Percentiles rank a stretch among this genome's conserved stretches.
phyloP scores from a whole-genome alignment of 2,329 filamentous ascomycete genomes.

The Aspergillus phoenicis region DNA sequence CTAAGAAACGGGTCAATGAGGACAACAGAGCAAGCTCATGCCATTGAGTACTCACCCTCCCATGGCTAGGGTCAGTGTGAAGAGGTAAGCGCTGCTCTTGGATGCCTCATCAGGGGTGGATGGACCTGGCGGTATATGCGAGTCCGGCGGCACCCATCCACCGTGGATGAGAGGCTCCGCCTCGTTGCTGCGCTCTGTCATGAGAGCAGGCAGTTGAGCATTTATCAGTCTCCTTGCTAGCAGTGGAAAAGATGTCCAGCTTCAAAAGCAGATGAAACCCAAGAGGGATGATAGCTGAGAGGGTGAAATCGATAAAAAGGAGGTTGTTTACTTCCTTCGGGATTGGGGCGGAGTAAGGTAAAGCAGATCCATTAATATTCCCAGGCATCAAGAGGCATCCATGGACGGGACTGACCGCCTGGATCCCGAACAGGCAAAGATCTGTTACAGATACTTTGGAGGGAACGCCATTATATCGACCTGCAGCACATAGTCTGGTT shows the following conservation, averaged over 20 bases:
- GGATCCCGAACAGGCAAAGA: background rate
- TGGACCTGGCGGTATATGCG: background rate
- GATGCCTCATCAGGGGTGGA: constrained; percentile 33
- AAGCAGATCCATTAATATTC: too few species aligned
- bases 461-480: too few species aligned
- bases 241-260: background rate
- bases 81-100: constrained; percentile 81
- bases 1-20: constrained; percentile 38
- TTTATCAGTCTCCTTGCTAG: background rate
- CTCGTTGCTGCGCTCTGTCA: constrained; percentile 4
- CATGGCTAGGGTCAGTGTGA: constrained; percentile 81
- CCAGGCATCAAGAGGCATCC: background rate
- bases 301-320: background rate
- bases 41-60: constrained; percentile 57
- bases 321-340: background rate
- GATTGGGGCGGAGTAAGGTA: background rate
- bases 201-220: background rate
- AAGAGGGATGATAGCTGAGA: background rate
- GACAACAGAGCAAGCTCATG: background rate
- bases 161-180: constrained; percentile 8
- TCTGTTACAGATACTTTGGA: too few species aligned
- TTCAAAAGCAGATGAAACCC: too few species aligned
- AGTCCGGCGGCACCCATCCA: background rate
- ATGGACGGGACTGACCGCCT: background rate
- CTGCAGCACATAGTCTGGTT: too few species aligned